Percentiles rank a stretch among this genome's conserved stretches.
Evolutionary conservation across 257 asterid species (phyloP).

Genomic region (Przewalskia tangutica): DNA sequence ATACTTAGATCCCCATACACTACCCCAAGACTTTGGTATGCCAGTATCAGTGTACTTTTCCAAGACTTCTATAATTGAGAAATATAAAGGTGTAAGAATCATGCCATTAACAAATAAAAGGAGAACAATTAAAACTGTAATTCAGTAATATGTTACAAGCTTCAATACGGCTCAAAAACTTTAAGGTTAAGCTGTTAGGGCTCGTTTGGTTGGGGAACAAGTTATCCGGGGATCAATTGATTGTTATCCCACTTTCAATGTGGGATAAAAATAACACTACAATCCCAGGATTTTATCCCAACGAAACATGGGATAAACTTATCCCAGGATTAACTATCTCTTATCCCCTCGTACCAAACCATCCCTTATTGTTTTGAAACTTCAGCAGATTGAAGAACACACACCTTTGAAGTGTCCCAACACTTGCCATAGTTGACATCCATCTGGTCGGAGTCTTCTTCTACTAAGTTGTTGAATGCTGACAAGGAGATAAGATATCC

Average conservation of each 20-base stretch:
- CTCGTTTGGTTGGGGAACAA: too few species aligned
- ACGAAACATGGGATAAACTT: too few species aligned
- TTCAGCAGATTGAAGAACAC: slow-evolving; percentile 8
- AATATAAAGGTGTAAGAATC: neutral
- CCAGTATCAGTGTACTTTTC: slow-evolving; percentile 71
- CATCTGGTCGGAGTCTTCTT: slow-evolving; percentile 25
- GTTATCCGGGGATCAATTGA: too few species aligned
- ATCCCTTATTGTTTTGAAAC: neutral
- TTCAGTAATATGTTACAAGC: neutral
- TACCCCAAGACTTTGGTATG: slow-evolving; percentile 95
- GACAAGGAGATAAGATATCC: slow-evolving; percentile 15
- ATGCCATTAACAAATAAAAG: neutral
- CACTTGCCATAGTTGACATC: slow-evolving; percentile 58
- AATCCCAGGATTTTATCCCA: too few species aligned
- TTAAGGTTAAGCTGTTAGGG: neutral
- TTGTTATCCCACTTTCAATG: too few species aligned
- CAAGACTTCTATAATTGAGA: slow-evolving; percentile 48
- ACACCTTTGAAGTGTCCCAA: slow-evolving; percentile 59
- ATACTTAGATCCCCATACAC: slow-evolving; percentile 96
- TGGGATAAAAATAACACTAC: too few species aligned
- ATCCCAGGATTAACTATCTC: too few species aligned
- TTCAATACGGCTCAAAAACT: neutral
- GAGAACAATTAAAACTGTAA: neutral
- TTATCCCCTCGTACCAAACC: too few species aligned
- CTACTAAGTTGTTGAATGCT: slow-evolving; percentile 9